Evolutionary conservation across 495 filamentous ascomycete genomes (phyloP).

Genomic region (Extremus antarcticus): DNA sequence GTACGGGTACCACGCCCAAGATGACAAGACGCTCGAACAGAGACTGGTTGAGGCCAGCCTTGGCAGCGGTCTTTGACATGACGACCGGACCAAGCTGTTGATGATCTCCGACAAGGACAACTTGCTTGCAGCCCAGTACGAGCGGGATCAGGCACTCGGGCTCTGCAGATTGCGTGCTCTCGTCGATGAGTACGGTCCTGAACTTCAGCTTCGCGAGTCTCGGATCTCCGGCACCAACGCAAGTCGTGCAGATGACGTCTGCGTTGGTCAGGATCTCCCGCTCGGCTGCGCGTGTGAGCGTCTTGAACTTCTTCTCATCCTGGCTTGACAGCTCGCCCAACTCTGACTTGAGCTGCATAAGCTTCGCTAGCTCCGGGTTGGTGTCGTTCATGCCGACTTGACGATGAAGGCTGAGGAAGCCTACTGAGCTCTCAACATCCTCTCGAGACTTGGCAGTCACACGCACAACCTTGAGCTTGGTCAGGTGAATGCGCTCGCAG

Average conservation of each 20-base stretch:
- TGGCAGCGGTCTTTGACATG: conserved; percentile 99
- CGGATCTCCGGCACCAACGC: conserved; percentile 93
- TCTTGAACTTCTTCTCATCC: conserved; percentile 97
- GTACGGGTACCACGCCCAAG: conserved; percentile 81
- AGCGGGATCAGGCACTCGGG: conserved; percentile 99
- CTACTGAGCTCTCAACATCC: conserved; percentile 93
- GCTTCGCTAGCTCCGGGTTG: conserved; percentile 83
- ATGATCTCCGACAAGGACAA: conserved; percentile 95
- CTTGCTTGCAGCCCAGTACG: conserved; percentile 95
- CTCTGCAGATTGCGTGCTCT: conserved; percentile 97
- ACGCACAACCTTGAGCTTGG: conserved; percentile 92
- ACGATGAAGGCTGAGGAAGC: conserved; percentile 88
- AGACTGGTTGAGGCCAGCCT: conserved; percentile 93
- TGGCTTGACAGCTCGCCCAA: conserved; percentile 87
- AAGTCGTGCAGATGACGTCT: conserved; percentile 98
- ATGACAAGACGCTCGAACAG: conserved; percentile 95
- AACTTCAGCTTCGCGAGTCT: conserved; percentile 94
- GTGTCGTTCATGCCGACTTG: conserved; percentile 96
- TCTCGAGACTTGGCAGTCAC: conserved; percentile 97
- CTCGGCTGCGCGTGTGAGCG: conserved; percentile 84
- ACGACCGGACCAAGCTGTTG: conserved; percentile 97
- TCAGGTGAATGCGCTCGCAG: conserved; percentile 92
- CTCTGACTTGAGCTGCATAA: conserved; percentile 83
- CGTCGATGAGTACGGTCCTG: conserved; percentile 93
- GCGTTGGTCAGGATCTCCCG: conserved; percentile 92